phyloP scores from a whole-genome alignment of 805 yeast species.

The Cyberlindnera suaveolens region DNA sequence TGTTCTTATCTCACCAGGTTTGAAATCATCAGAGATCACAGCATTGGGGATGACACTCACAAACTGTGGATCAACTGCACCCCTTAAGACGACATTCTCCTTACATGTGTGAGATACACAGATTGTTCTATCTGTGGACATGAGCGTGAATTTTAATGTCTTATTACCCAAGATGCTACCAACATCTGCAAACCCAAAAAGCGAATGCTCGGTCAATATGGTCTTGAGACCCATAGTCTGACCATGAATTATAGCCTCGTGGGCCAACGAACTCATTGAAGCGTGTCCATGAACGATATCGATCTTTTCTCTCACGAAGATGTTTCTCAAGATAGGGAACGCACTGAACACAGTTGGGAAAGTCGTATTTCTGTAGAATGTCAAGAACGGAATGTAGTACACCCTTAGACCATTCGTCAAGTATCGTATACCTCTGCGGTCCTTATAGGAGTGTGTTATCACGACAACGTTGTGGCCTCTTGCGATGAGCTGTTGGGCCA shows the following conservation, averaged over 20 bases:
- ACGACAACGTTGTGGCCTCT: constrained; percentile 83
- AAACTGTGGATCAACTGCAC: constrained; percentile 66
- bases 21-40: constrained; percentile 76
- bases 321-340: constrained; percentile 80
- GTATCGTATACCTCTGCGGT: constrained; percentile 74
- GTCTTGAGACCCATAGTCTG: constrained; percentile 89
- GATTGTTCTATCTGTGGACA: constrained; percentile 88
- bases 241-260: constrained; percentile 88
- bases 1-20: constrained; percentile 32
- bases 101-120: constrained; percentile 96
- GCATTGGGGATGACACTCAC: constrained; percentile 97
- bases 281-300: constrained; percentile 96
- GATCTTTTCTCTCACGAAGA: constrained; percentile 77
- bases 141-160: constrained; percentile 70
- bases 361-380: constrained; percentile 76
- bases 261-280: constrained; percentile 77
- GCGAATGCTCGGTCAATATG: constrained; percentile 91
- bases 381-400: constrained; percentile 79
- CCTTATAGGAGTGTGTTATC: constrained; percentile 83
- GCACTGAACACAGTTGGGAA: constrained; percentile 86
- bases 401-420: constrained; percentile 89
- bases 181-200: constrained; percentile 88
- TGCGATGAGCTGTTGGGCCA: constrained; percentile 74
- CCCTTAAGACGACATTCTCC: constrained; percentile 89
- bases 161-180: constrained; percentile 84